Evolutionary conservation across 2,329 filamentous ascomycete species (phyloP), one percentile per base, ranked within the genome.

Genomic region (Colletotrichum lindemuthianum): DNA sequence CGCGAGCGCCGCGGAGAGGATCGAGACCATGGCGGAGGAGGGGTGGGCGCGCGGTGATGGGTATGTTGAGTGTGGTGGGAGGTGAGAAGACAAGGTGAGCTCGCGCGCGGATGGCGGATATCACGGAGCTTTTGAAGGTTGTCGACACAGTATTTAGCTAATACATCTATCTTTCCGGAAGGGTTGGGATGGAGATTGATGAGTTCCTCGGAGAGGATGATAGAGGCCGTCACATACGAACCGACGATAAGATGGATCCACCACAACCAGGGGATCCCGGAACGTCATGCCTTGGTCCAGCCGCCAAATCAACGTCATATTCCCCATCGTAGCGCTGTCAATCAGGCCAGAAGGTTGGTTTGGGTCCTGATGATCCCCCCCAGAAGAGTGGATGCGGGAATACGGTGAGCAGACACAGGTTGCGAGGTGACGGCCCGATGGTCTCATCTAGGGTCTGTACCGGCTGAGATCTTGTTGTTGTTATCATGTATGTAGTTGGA

Each of bases 221-320:
- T 36, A 47, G 34, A 49, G 41, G 48, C 48, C 36, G 37, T 52
- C 59, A 44, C 47, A 63, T 49, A 65, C 58, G 58, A 65, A 43
- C 39, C 61, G 53, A 65, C 58, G 58, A 61, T 56, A 61, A 54
- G 44, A 16, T 34, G 51, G 51, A 10, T 56, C 61, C 61, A 65
- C 61, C 8, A 5, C 15, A 50, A 37, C 40, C 45, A 61, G 58
- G 56, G 61, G 54, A 16, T 56, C 51, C 57, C 15, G 13, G 58
- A 36, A 41, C 43, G 34, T 37, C 33, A 48, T 47, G 50, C 39
- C 51, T 44, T 47, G 58, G 51, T 33, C 52, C 24, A 33, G 39
- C 44, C 48, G 50, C 44, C 33, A 44, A 24, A 40, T 24, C 36
- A 61, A 65, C 61, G 58, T 65, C 61, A 65, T 56, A 39, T 61